phyloP scores from a whole-genome alignment of 2,329 filamentous ascomycete genomes.

The Elsinoe australis region DNA sequence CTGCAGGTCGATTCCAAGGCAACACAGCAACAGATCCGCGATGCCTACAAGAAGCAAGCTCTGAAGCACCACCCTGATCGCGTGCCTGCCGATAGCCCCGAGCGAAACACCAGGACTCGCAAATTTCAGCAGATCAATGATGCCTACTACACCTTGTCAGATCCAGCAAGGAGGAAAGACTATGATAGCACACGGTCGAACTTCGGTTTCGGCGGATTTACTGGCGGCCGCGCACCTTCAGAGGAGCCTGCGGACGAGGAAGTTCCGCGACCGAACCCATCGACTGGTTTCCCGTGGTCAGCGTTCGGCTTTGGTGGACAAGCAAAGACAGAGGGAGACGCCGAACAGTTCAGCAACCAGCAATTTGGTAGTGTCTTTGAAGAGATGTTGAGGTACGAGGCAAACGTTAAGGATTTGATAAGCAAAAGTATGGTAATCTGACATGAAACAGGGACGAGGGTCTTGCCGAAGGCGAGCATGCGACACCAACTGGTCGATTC shows the following conservation, averaged over 20 bases:
- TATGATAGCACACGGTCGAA: conserved; percentile 69
- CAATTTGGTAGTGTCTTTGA: conserved; percentile 70
- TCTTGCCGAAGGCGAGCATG: conserved; percentile 63
- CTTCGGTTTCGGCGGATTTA: conserved; percentile 39
- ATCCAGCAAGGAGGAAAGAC: conserved; percentile 65
- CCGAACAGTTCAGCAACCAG: conserved; percentile 52
- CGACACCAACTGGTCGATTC: conserved; percentile 61
- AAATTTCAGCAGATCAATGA: conserved; percentile 90
- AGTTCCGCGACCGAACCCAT: conserved; percentile 33
- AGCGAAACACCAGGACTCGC: conserved; percentile 71
- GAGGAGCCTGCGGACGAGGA: conserved; percentile 45
- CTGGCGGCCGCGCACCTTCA: conserved; percentile 34
- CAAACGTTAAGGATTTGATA: background rate
- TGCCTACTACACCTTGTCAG: conserved; percentile 85
- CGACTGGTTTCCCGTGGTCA: conserved; percentile 65
- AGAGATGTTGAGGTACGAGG: conserved; percentile 39
- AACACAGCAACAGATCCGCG: conserved; percentile 73
- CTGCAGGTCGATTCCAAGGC: conserved; percentile 52
- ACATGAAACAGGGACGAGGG: conserved; percentile 37
- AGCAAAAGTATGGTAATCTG: background rate
- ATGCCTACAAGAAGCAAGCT: conserved; percentile 90
- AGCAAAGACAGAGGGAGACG: conserved; percentile 39
- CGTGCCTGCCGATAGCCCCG: conserved; percentile 73
- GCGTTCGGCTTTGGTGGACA: conserved; percentile 53
- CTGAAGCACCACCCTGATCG: conserved; percentile 91